These are phyloP conservation scores for Pichia kudriavzevii DNA, from an alignment of 1,139 yeast species.

Conservation along the genomic window DNA sequence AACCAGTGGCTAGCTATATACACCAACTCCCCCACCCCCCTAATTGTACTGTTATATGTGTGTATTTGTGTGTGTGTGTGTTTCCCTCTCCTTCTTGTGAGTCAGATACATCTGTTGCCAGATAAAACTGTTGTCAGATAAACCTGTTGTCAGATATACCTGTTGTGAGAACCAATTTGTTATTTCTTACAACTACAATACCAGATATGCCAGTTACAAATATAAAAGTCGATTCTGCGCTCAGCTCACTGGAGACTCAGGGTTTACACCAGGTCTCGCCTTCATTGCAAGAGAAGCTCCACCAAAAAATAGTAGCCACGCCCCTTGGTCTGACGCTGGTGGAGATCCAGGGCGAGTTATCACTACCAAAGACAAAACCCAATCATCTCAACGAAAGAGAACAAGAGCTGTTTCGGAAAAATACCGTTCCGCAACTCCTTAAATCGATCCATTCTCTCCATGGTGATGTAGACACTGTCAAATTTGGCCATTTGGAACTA, in stretches of 20 bases:
- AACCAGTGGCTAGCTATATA: no score
- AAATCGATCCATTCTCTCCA: slow-evolving; percentile 10
- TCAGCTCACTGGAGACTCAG: slow-evolving; percentile 1
- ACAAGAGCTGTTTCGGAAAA: slow-evolving; percentile 24
- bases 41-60: no score
- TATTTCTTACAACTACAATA: no score
- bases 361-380: slow-evolving; percentile 41
- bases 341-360: slow-evolving; percentile 68
- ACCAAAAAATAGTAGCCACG: slow-evolving; percentile 34
- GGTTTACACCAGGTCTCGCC: no score
- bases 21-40: no score
- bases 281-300: background rate
- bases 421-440: slow-evolving; percentile 14
- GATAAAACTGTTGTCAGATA: no score
- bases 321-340: slow-evolving; percentile 50
- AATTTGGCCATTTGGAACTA: slow-evolving; percentile 52
- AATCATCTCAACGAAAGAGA: slow-evolving; percentile 23
- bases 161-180: no score
- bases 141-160: no score
- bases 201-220: slow-evolving; percentile 11
- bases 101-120: no score
- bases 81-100: no score
- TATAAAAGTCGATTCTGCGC: slow-evolving; percentile 8
- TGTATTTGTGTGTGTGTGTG: no score
- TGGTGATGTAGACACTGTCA: slow-evolving; percentile 41